These are phyloP conservation scores for Phialocephala sp. DNA, from an alignment of 2,329 filamentous ascomycete species.

Conservation along the genomic window DNA sequence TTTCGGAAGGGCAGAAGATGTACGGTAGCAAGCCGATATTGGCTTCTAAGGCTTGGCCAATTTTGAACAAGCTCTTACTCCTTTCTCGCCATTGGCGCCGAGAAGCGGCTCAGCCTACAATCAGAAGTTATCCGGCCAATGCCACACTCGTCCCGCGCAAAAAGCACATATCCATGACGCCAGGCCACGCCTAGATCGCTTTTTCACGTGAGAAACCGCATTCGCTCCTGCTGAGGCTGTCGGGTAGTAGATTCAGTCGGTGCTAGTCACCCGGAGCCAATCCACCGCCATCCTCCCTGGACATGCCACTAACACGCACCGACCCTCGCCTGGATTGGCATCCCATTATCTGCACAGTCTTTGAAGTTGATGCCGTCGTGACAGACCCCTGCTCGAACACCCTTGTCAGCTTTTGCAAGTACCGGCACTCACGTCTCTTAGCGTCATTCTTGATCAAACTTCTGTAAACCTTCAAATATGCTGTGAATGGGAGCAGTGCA, in stretches of 20 bases:
- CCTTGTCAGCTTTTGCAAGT: not conserved
- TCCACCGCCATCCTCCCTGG: not conserved
- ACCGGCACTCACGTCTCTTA: not conserved
- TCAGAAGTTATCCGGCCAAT: not conserved
- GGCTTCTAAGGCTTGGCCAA: too few species aligned
- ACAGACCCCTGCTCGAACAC: not conserved
- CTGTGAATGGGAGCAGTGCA: too few species aligned
- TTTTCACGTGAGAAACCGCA: not conserved
- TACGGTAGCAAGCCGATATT: too few species aligned
- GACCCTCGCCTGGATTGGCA: not conserved
- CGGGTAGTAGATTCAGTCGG: not conserved
- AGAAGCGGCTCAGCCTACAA: too few species aligned
- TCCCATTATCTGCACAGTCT: not conserved
- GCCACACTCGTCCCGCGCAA: not conserved
- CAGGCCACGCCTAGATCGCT: not conserved
- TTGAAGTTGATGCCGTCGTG: too few species aligned
- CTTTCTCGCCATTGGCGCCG: too few species aligned
- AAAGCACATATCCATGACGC: not conserved
- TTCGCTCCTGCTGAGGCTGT: not conserved
- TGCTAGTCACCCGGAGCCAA: not conserved
- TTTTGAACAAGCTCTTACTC: too few species aligned
- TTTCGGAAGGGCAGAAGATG: too few species aligned
- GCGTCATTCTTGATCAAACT: not conserved
- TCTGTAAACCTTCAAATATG: not conserved
- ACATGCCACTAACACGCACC: not conserved